These are phyloP conservation scores for Physcomitrium patens DNA, from an alignment of 225 moss, liverwort and hornwort genomes.

Conservation along the genomic window DNA sequence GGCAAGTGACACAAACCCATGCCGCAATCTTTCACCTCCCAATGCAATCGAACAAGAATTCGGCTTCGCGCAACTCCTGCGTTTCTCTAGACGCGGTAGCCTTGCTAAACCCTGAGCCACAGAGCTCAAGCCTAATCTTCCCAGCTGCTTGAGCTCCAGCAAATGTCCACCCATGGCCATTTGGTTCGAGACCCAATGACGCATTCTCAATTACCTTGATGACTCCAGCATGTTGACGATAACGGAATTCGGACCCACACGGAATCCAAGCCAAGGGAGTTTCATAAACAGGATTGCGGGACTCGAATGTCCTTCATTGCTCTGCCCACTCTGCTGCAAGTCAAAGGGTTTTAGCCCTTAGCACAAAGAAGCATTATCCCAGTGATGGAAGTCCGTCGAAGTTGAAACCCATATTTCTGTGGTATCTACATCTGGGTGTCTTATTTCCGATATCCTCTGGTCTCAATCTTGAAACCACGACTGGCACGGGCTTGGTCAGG, in stretches of 20 bases:
- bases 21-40: conserved; percentile 24
- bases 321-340: background rate
- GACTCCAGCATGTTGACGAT: conserved; percentile 13
- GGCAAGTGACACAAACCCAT: background rate
- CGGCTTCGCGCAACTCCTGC: conserved; percentile 4
- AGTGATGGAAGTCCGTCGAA: background rate
- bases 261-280: background rate
- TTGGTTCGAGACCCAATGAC: background rate
- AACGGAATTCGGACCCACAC: background rate
- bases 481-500: too few relatives aligned
- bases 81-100: background rate
- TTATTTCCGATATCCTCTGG: too few relatives aligned
- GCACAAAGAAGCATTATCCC: background rate
- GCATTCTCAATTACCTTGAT: background rate
- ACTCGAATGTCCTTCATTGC: background rate
- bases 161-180: conserved; percentile 34
- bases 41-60: background rate
- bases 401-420: background rate
- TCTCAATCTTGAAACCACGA: too few relatives aligned
- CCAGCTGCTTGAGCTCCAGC: conserved; percentile 34
- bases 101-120: background rate
- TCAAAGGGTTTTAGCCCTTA: conserved; percentile 22
- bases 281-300: background rate
- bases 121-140: conserved; percentile 21
- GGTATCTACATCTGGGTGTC: too few relatives aligned